A percentile compares a stretch with the other conserved stretches of the same genome.
Evolutionary conservation across 2,329 filamentous ascomycete genomes (phyloP).

Genomic region (Colletotrichum destructivum): DNA sequence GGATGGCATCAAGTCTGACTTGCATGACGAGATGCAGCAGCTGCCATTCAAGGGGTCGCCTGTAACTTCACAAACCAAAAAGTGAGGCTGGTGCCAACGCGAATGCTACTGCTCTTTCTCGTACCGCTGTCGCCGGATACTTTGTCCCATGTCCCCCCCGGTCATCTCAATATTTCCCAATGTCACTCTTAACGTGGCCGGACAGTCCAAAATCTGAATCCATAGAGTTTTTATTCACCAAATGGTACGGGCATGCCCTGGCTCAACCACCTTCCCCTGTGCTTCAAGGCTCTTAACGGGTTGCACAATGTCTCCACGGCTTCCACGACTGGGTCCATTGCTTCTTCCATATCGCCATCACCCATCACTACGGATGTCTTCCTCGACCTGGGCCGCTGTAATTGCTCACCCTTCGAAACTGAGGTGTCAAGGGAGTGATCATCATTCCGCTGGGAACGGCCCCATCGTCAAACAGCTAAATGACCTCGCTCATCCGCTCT

Average conservation of each 20-base stretch:
- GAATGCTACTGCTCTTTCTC: background rate
- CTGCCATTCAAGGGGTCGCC: background rate
- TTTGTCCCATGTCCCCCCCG: background rate
- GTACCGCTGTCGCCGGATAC: background rate
- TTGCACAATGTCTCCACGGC: slow-evolving; percentile 22
- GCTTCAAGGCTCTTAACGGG: slow-evolving; percentile 16
- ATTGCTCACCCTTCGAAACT: background rate
- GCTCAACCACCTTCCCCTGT: too few species aligned
- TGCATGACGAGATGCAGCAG: background rate
- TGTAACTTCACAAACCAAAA: background rate
- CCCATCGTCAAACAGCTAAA: background rate
- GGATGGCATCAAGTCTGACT: background rate
- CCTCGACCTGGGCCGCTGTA: background rate
- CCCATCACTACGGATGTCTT: slow-evolving; percentile 5
- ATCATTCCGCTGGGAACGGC: slow-evolving; percentile 2
- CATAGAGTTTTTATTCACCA: background rate
- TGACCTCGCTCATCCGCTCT: background rate
- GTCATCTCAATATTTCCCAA: background rate
- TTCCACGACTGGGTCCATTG: slow-evolving; percentile 23
- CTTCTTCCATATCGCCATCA: slow-evolving; percentile 23
- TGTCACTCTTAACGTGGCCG: background rate
- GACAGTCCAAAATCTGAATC: background rate
- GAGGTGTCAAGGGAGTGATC: background rate
- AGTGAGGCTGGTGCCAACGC: slow-evolving; percentile 11
- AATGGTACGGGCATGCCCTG: background rate